Conservation (phyloP, 768 basidiomycete genomes). For the Daedaleopsis sinensis region DNA sequence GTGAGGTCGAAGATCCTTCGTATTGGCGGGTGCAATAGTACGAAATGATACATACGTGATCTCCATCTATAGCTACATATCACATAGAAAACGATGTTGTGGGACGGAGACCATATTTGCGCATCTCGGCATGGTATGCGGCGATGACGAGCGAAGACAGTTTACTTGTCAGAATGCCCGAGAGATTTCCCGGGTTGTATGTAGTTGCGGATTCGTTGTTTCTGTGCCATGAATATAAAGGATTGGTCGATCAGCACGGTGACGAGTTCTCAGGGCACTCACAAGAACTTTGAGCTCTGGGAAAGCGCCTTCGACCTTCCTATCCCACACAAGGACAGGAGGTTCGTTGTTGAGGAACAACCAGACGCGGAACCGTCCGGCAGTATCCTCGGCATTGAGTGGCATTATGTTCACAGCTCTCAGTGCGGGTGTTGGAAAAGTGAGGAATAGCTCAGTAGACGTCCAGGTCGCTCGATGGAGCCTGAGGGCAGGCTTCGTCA, state of each 20-base stretch:
- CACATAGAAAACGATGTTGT: too few relatives aligned
- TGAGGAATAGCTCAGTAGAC: constrained; percentile 90
- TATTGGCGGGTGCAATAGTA: too few relatives aligned
- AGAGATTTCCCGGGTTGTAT: constrained; percentile 81
- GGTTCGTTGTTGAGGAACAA: constrained; percentile 46
- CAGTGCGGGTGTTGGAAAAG: constrained; percentile 82
- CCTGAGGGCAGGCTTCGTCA: constrained; percentile 46
- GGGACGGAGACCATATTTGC: not conserved
- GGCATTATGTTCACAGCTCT: constrained; percentile 73
- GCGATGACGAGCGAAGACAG: not conserved
- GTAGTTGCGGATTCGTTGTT: constrained; percentile 84
- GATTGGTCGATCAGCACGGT: not conserved
- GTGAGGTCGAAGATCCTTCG: too few relatives aligned
- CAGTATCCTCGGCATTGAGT: constrained; percentile 77
- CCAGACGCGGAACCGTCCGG: constrained; percentile 93
- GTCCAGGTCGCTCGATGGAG: constrained; percentile 91
- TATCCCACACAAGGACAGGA: constrained; percentile 77
- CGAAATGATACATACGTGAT: too few relatives aligned
- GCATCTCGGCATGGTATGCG: not conserved
- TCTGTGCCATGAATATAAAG: constrained; percentile 47
- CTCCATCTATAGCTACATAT: too few relatives aligned
- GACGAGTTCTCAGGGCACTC: constrained; percentile 31
- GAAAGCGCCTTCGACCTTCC: constrained; percentile 90
- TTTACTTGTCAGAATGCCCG: constrained; percentile 81
- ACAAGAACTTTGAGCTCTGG: constrained; percentile 88